Evolutionary conservation across 768 basidiomycete genomes (phyloP).

Genomic region (Tricholoma sp.): DNA sequence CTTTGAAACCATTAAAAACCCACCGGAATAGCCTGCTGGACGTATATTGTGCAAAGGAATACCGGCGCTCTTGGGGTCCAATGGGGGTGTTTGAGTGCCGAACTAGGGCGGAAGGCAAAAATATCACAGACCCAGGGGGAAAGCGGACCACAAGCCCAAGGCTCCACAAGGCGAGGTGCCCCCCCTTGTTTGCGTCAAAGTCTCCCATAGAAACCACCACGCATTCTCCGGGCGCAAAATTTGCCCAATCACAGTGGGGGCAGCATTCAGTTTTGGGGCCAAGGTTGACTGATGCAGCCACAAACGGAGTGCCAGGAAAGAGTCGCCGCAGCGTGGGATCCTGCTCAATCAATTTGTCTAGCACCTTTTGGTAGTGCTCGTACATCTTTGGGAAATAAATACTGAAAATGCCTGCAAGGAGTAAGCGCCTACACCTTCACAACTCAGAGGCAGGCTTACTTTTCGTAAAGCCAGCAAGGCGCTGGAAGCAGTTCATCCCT

Average conservation of each 20-base stretch:
- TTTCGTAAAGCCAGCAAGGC: background rate
- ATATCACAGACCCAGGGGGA: background rate
- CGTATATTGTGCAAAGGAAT: background rate
- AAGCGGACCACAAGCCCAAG: background rate
- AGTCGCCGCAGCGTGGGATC: too few relatives aligned
- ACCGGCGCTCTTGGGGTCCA: too few relatives aligned
- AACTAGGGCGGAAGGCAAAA: too few relatives aligned
- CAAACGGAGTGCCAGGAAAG: too few relatives aligned
- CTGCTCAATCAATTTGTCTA: too few relatives aligned
- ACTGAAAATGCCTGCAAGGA: background rate
- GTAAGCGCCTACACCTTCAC: background rate
- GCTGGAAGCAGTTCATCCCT: background rate
- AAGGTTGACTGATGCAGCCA: too few relatives aligned
- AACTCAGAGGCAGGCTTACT: background rate
- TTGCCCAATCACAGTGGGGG: background rate
- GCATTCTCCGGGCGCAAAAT: background rate
- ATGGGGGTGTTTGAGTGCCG: too few relatives aligned
- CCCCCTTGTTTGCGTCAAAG: background rate
- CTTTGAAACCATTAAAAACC: background rate
- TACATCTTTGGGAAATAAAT: background rate
- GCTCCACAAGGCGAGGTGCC: background rate
- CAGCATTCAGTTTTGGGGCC: background rate
- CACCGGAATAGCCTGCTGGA: background rate
- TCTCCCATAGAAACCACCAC: background rate
- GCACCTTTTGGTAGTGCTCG: too few relatives aligned